These are phyloP conservation scores for Meyerozyma elateridarum DNA, from an alignment of 1,139 yeast genomes.

Conservation along the genomic window DNA sequence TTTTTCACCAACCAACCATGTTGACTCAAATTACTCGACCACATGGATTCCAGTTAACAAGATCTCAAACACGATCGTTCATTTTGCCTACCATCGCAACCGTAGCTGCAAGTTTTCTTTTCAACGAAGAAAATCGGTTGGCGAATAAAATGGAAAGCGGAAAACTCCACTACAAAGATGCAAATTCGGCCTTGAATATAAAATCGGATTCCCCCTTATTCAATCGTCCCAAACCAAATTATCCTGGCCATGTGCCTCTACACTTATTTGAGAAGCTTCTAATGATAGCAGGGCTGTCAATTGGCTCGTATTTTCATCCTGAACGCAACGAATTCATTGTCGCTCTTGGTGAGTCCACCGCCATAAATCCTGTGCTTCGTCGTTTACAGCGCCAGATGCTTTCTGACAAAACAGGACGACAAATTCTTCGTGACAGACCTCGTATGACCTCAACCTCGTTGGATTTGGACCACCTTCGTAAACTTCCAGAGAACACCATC, in stretches of 20 bases:
- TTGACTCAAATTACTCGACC: too few relatives aligned
- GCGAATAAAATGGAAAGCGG: slow-evolving; percentile 60
- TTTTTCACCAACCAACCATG: too few relatives aligned
- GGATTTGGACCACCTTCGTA: slow-evolving; percentile 55
- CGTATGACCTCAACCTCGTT: slow-evolving; percentile 72
- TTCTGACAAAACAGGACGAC: slow-evolving; percentile 68
- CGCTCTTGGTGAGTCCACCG: slow-evolving; percentile 93
- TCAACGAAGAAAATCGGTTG: slow-evolving; percentile 45
- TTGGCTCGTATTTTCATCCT: slow-evolving; percentile 84
- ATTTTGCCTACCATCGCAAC: slow-evolving; percentile 17
- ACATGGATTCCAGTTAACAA: too few relatives aligned
- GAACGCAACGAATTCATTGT: slow-evolving; percentile 77
- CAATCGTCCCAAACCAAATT: slow-evolving; percentile 43
- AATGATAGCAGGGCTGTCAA: slow-evolving; percentile 68
- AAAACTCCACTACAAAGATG: slow-evolving; percentile 40
- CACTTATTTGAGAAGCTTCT: slow-evolving; percentile 56
- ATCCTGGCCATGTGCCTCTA: slow-evolving; percentile 81
- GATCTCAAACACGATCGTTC: slow-evolving; percentile 8
- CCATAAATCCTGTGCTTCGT: slow-evolving; percentile 62
- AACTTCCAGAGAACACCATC: slow-evolving; percentile 64
- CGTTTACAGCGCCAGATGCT: slow-evolving; percentile 71
- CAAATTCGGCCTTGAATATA: slow-evolving; percentile 27
- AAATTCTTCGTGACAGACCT: slow-evolving; percentile 74
- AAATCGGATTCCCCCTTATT: slow-evolving; percentile 26
- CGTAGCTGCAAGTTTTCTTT: slow-evolving; percentile 20